These are phyloP conservation scores for Tulasnella sp. DNA, from an alignment of 768 basidiomycete genomes.

Conservation along the genomic window DNA sequence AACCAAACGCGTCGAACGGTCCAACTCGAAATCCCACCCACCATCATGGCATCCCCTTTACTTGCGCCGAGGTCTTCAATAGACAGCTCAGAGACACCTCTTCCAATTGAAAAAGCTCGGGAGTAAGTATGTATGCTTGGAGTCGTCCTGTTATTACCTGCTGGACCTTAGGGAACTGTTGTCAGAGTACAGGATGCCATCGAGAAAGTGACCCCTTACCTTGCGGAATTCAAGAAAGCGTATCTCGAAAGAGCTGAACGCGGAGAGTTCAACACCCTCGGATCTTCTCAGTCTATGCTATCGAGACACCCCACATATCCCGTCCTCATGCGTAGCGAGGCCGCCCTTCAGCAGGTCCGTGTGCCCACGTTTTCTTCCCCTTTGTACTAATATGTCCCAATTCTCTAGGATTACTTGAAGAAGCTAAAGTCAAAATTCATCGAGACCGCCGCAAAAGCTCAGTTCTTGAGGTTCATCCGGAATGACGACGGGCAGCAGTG, in stretches of 20 bases:
- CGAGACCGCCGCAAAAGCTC: conserved; percentile 14
- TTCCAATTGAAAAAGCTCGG: background rate
- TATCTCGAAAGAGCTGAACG: conserved; percentile 16
- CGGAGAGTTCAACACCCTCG: conserved; percentile 12
- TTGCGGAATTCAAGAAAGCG: conserved; percentile 9
- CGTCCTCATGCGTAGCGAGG: conserved; percentile 5
- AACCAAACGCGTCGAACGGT: background rate
- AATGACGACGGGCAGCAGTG: conserved; percentile 5
- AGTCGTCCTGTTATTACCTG: background rate
- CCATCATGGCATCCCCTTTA: background rate
- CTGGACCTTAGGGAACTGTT: background rate
- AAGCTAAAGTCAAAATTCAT: conserved; percentile 20
- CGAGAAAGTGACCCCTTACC: conserved; percentile 6
- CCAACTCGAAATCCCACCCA: background rate
- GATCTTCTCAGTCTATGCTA: conserved; percentile 17
- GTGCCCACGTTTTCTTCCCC: background rate
- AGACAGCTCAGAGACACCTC: background rate
- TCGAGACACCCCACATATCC: conserved; percentile 17
- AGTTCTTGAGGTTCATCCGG: conserved; percentile 15
- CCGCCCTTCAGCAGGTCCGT: conserved; percentile 13
- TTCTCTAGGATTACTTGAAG: conserved; percentile 16
- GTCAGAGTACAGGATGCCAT: conserved; percentile 14
- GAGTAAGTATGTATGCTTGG: background rate
- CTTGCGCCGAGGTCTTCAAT: background rate
- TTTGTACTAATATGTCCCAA: background rate